Evolutionary conservation across 345 rosid species (phyloP).

Genomic region (Arabidopsis arenosa): DNA sequence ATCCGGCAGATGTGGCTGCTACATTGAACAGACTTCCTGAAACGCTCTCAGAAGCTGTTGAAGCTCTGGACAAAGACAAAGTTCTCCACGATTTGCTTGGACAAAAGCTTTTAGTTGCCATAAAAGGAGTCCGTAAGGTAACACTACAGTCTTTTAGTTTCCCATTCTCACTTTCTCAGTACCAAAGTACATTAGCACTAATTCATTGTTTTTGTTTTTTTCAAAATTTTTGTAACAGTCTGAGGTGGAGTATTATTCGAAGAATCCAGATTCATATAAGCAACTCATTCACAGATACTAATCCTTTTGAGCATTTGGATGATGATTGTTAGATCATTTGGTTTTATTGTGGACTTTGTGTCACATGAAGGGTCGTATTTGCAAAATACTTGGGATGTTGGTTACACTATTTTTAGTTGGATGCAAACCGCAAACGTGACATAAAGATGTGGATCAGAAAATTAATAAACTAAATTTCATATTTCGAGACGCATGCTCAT

Average conservation of each 20-base stretch:
- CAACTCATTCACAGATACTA: constrained; percentile 69
- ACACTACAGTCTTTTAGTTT: background rate
- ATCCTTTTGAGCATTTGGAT: background rate
- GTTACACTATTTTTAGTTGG: background rate
- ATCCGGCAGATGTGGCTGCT: constrained; percentile 64
- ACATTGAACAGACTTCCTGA: constrained; percentile 70
- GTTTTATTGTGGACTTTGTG: background rate
- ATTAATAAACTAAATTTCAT: background rate
- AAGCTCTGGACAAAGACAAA: constrained; percentile 65
- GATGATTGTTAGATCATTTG: constrained; percentile 12
- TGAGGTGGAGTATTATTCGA: constrained; percentile 65
- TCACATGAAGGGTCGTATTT: background rate
- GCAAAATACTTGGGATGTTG: background rate
- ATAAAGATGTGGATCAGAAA: constrained; percentile 8
- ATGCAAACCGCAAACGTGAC: constrained; percentile 21
- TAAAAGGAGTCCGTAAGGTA: constrained; percentile 91
- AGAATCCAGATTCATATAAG: constrained; percentile 70
- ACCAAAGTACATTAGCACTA: constrained; percentile 10
- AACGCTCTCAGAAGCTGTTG: constrained; percentile 73
- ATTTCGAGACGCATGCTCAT: constrained; percentile 33
- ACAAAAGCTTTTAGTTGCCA: constrained; percentile 69
- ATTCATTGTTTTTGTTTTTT: background rate
- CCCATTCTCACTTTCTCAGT: background rate
- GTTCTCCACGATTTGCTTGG: constrained; percentile 68
- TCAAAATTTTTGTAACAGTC: constrained; percentile 49